These are phyloP conservation scores for Aquanectria penicillioides DNA, from an alignment of 2,329 filamentous ascomycete species.

Conservation along the genomic window DNA sequence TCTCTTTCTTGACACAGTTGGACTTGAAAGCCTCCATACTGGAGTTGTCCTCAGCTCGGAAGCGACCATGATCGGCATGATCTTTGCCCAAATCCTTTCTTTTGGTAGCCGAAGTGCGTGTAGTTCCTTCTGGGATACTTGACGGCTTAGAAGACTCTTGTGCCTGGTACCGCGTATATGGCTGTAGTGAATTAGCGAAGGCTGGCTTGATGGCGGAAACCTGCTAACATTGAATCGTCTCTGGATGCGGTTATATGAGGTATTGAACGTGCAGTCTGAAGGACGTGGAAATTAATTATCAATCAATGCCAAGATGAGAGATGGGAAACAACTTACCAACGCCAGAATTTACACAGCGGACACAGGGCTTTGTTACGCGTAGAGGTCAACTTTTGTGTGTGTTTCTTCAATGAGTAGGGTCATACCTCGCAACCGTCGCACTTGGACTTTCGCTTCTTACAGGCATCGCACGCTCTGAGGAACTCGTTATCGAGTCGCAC, in stretches of 20 bases:
- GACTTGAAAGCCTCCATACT: too few relatives aligned
- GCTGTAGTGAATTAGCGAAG: background rate
- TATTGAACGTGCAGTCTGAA: background rate
- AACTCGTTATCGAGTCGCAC: background rate
- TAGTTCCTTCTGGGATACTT: background rate
- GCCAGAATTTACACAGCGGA: slow-evolving; percentile 2
- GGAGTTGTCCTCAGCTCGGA: background rate
- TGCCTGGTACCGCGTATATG: background rate
- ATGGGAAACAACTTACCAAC: background rate
- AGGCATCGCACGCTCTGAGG: slow-evolving; percentile 8
- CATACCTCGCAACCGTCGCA: slow-evolving; percentile 5
- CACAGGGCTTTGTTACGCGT: background rate
- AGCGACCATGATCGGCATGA: too few relatives aligned
- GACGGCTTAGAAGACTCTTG: background rate
- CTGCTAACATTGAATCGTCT: background rate
- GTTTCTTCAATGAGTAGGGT: too few relatives aligned
- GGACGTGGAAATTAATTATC: background rate
- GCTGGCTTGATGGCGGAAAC: background rate
- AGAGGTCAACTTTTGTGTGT: background rate
- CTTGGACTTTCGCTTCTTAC: slow-evolving; percentile 12
- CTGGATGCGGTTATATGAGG: background rate
- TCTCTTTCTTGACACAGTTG: too few relatives aligned
- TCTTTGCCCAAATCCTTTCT: too few relatives aligned
- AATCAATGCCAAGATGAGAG: background rate
- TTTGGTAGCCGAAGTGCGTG: background rate